phyloP scores from a whole-genome alignment of 2,329 filamentous ascomycete species.

The Claviceps sp. region DNA sequence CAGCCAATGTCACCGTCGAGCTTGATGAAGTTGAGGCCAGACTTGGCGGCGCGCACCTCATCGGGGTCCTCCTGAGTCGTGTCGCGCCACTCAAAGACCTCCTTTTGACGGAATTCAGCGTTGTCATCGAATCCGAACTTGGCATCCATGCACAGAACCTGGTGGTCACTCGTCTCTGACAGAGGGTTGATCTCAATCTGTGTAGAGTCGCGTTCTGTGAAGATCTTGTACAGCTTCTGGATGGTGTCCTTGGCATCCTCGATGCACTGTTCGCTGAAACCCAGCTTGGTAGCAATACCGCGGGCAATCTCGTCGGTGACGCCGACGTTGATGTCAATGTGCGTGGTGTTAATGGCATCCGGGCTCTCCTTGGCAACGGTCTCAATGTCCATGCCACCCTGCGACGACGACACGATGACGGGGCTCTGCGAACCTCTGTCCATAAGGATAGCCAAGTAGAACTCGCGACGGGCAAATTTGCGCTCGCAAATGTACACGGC shows the following conservation, averaged over 20 bases:
- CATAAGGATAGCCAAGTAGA: conserved; percentile 98
- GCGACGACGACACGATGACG: conserved; percentile 93
- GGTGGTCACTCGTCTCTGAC: conserved; percentile 94
- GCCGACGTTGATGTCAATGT: conserved; percentile 84
- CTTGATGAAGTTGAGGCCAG: conserved; percentile 99
- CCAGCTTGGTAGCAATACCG: conserved; percentile 79
- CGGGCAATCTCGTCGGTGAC: conserved; percentile 92
- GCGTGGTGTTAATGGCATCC: conserved; percentile 86
- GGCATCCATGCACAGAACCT: conserved; percentile 98
- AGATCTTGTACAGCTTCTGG: conserved; percentile 98
- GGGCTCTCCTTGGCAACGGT: conserved; percentile 95
- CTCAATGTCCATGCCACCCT: conserved; percentile 99
- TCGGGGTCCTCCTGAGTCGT: conserved; percentile 91
- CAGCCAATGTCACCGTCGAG: conserved; percentile 98
- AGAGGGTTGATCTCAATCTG: conserved; percentile 99
- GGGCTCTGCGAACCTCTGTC: conserved; percentile 82
- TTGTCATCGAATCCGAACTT: conserved; percentile 99
- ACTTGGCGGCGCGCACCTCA: conserved; percentile 92
- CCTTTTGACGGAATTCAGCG: conserved; percentile 95
- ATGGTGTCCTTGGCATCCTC: conserved; percentile 92
- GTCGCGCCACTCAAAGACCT: conserved; percentile 88
- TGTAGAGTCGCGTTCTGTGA: conserved; percentile 94
- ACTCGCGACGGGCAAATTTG: conserved; percentile 97
- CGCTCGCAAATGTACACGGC: conserved; percentile 98
- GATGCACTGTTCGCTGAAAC: conserved; percentile 96